Conservation (phyloP, 2,329 filamentous ascomycete species). For the Fragosphaeria purpurea region DNA sequence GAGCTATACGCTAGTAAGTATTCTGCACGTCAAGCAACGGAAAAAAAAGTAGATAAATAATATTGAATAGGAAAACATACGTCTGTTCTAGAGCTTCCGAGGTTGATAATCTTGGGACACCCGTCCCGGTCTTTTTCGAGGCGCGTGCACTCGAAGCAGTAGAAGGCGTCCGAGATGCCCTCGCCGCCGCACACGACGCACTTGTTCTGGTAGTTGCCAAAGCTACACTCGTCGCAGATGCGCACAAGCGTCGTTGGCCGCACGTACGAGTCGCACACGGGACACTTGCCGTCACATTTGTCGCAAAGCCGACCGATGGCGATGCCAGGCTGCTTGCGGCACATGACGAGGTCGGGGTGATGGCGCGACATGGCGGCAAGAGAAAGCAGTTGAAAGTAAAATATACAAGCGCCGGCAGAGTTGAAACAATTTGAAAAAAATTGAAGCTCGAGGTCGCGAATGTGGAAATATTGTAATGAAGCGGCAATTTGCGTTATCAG, state of each 20-base stretch:
- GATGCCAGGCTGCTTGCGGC: constrained; percentile 95
- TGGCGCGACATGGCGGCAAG: constrained; percentile 66
- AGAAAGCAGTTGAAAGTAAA: no score
- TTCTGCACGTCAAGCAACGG: not conserved
- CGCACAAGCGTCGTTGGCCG: constrained; percentile 93
- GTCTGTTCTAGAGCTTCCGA: constrained; percentile 92
- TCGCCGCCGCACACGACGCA: constrained; percentile 95
- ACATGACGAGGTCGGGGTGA: constrained; percentile 98
- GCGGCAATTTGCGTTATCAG: no score
- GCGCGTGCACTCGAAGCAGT: constrained; percentile 97
- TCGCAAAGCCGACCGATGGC: constrained; percentile 98
- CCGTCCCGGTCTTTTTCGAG: constrained; percentile 95
- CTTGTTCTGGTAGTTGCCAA: constrained; percentile 99
- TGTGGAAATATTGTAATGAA: no score
- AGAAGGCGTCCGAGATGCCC: constrained; percentile 96
- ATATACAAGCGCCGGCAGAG: no score
- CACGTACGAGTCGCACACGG: constrained; percentile 97
- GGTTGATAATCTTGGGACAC: constrained; percentile 98
- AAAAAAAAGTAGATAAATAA: not conserved
- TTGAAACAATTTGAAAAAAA: no score
- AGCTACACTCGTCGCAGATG: constrained; percentile 98
- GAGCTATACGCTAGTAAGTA: constrained; percentile 27
- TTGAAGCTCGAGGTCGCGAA: not conserved
- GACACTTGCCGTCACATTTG: constrained; percentile 99
- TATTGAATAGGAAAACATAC: constrained; percentile 45